Evolutionary conservation across 192 early-diverging fungal species (phyloP).

Genomic region (Umbelopsis vinacea): DNA sequence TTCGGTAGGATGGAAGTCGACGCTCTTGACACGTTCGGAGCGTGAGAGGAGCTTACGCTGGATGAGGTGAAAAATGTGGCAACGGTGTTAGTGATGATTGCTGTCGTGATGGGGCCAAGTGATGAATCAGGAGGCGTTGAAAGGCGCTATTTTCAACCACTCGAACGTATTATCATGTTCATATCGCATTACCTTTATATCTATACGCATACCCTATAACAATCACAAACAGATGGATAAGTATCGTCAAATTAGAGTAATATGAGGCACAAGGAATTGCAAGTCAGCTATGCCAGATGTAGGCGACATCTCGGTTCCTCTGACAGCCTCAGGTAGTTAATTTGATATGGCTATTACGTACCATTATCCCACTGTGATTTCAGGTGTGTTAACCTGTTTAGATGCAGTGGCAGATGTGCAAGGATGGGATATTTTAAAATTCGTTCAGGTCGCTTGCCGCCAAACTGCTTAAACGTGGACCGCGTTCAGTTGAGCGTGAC

Average conservation of each 20-base stretch:
- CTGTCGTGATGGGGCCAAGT: neutral
- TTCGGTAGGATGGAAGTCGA: slow-evolving; percentile 99
- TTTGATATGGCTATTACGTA: neutral
- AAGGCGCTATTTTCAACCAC: neutral
- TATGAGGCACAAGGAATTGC: neutral
- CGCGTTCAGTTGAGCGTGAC: slow-evolving; percentile 14
- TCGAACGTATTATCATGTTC: neutral
- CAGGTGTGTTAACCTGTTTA: slow-evolving; percentile 4
- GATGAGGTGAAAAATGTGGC: neutral
- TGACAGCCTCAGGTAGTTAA: neutral
- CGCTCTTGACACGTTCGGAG: slow-evolving; percentile 95
- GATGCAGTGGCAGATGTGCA: neutral
- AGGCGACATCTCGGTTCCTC: neutral
- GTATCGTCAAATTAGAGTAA: neutral
- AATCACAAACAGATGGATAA: neutral
- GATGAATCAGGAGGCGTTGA: neutral
- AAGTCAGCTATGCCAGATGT: neutral
- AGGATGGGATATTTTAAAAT: slow-evolving; percentile 5
- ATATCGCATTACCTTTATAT: neutral
- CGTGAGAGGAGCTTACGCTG: slow-evolving; percentile 71
- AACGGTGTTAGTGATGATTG: slow-evolving; percentile 9
- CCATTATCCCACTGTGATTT: slow-evolving; percentile 10
- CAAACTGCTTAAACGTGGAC: neutral
- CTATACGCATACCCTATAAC: slow-evolving; percentile 18
- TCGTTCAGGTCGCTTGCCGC: slow-evolving; percentile 1